Evolutionary conservation across 2,329 filamentous ascomycete genomes (phyloP), one percentile per base, ranked within the genome.

Genomic region (Xylaria sp.): DNA sequence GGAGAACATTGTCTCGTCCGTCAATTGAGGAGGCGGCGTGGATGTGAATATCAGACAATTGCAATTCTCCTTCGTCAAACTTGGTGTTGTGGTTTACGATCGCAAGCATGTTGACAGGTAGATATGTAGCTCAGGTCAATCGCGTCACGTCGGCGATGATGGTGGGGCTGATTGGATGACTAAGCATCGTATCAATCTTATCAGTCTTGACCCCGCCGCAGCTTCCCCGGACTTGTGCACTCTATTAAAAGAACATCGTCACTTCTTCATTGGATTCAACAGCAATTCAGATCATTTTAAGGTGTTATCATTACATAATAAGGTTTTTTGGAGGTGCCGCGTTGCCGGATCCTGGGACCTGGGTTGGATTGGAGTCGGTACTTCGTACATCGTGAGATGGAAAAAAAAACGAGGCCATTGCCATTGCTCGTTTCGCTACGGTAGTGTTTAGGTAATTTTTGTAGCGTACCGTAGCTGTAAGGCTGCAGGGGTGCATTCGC

Each of bases 1-100:
- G 51, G 81, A 82, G 66, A 88, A 81, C 81, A 87, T 87, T 9
- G 44, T 61, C 23, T 53, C 46, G 11, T 55, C 49, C 23, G 37
- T 42, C 8, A 23, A 42, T 50, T 16, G 16, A 16, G 13, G 13
- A 16, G 11, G 30, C 55, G 13, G 47, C 23, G 49, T 23, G 19
- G n/a, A 42, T 8, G 16, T 7, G 46, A n/a, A 23, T 8, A 56
- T 54, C 18, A 50, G 10, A 44, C 55, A 46, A 30, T 19, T 34
- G 8, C 9, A 42, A 13, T 13, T 42, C 37, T 42, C 37, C 37
- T 10, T 10, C 2, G 11, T 1, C 9, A 42, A 8, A 10, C 37
- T 39, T 39, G 37, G 37, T 50, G 51, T 59, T 52, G 34, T 50
- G 2, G 46, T 52, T 54, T 8, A 6, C 10, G 3, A 42, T 42